Evolutionary conservation across 495 filamentous ascomycete species (phyloP).

Genomic region (Podospora sp.): DNA sequence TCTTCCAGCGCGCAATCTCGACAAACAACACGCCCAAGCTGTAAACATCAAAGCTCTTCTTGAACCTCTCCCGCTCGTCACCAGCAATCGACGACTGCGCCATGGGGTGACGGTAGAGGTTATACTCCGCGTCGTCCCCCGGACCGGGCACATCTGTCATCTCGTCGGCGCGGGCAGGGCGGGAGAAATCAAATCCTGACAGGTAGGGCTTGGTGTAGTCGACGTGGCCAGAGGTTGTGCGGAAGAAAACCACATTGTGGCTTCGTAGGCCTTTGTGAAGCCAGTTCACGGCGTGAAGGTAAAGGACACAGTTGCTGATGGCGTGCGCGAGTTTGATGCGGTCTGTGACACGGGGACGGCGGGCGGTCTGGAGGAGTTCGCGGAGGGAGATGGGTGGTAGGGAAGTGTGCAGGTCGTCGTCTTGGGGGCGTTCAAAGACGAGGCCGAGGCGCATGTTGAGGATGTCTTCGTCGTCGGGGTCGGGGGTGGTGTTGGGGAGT

Average conservation of each 20-base stretch:
- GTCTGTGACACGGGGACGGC: slow-evolving; percentile 40
- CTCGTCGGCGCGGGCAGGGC: slow-evolving; percentile 53
- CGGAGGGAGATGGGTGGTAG: slow-evolving; percentile 41
- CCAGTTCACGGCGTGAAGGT: slow-evolving; percentile 61
- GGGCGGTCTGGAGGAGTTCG: slow-evolving; percentile 32
- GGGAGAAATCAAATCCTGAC: slow-evolving; percentile 57
- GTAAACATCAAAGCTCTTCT: slow-evolving; percentile 60
- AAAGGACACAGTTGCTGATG: slow-evolving; percentile 42
- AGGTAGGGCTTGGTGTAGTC: slow-evolving; percentile 47
- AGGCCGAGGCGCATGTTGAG: slow-evolving; percentile 40
- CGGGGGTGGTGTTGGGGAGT: slow-evolving; percentile 14
- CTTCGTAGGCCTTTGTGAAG: slow-evolving; percentile 62
- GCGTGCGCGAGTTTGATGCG: slow-evolving; percentile 43
- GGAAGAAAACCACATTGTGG: slow-evolving; percentile 60
- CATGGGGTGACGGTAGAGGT: slow-evolving; percentile 54
- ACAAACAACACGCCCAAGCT: slow-evolving; percentile 56
- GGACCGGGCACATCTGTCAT: slow-evolving; percentile 53
- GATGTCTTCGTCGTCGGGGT: slow-evolving; percentile 38
- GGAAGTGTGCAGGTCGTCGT: slow-evolving; percentile 30
- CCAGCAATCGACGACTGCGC: slow-evolving; percentile 44
- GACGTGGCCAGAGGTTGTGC: slow-evolving; percentile 26
- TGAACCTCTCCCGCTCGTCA: slow-evolving; percentile 41
- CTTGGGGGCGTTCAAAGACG: slow-evolving; percentile 41
- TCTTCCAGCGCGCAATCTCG: slow-evolving; percentile 56
- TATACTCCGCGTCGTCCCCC: slow-evolving; percentile 43